A percentile compares a stretch with the other conserved stretches of the same genome.
These are phyloP conservation scores for Lactarius psammicola DNA, from an alignment of 768 basidiomycete genomes.

Conservation along the genomic window DNA sequence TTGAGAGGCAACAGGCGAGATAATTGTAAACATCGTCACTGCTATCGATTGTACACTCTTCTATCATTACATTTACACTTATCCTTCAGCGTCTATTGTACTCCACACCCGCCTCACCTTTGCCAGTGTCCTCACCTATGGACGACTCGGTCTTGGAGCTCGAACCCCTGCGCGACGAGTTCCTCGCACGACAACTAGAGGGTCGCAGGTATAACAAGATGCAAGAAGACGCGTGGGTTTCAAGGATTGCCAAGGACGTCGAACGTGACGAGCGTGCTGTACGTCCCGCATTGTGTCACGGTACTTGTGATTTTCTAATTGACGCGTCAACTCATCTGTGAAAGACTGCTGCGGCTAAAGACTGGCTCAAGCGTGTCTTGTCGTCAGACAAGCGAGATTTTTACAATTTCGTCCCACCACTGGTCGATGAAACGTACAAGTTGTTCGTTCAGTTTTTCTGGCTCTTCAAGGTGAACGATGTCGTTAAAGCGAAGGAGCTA, in stretches of 20 bases:
- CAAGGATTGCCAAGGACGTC: slow-evolving; percentile 10
- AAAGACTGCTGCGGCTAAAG: slow-evolving; percentile 8
- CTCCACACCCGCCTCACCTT: neutral
- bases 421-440: slow-evolving; percentile 5
- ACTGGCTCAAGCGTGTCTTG: slow-evolving; percentile 19
- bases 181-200: slow-evolving; percentile 7
- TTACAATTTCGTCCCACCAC: slow-evolving; percentile 7
- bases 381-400: slow-evolving; percentile 13
- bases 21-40: neutral
- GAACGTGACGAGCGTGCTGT: slow-evolving; percentile 5
- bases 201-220: slow-evolving; percentile 8
- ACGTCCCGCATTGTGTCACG: slow-evolving; percentile 3
- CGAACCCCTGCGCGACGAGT: slow-evolving; percentile 7
- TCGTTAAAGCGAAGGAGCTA: neutral
- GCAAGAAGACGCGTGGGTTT: slow-evolving; percentile 17
- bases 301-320: neutral
- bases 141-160: slow-evolving; percentile 2
- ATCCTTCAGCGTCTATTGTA: neutral
- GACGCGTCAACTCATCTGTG: neutral
- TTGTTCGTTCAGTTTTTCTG: slow-evolving; percentile 35
- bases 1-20: neutral
- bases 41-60: neutral
- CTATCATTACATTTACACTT: neutral
- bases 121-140: slow-evolving; percentile 1
- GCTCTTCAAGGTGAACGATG: slow-evolving; percentile 16